phyloP scores from a whole-genome alignment of 495 filamentous ascomycete genomes.

The Podospora bellae-mahoneyi region DNA sequence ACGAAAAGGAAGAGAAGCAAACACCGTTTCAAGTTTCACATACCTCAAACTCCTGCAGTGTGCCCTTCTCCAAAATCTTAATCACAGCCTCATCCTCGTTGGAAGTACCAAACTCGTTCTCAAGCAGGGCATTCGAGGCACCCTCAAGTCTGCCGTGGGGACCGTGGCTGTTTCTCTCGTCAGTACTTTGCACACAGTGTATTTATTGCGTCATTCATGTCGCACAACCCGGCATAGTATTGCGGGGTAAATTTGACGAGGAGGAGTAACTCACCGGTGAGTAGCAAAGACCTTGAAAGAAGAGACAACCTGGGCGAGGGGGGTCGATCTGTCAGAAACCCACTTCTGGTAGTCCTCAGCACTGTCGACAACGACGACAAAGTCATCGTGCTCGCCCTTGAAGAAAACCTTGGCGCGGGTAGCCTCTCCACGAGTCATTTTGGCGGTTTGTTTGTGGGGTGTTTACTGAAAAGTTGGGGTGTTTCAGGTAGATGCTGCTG shows the following conservation, averaged over 20 bases:
- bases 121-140: conserved; percentile 68
- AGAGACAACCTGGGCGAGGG: conserved; percentile 79
- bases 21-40: conserved; percentile 25
- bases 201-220: conserved; percentile 9
- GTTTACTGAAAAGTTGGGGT: conserved; percentile 22
- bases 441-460: conserved; percentile 31
- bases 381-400: conserved; percentile 86
- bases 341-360: conserved; percentile 69
- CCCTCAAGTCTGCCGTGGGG: conserved; percentile 73
- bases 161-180: conserved; percentile 62
- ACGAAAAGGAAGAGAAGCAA: conserved; percentile 8
- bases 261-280: conserved; percentile 66
- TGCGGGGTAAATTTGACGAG: background rate
- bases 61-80: conserved; percentile 75
- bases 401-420: conserved; percentile 77
- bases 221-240: background rate
- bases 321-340: conserved; percentile 73
- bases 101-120: conserved; percentile 82
- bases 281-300: conserved; percentile 88
- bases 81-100: conserved; percentile 73
- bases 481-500: background rate
- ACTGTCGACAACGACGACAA: conserved; percentile 84
- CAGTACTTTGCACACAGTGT: background rate
- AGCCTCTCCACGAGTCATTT: conserved; percentile 78
- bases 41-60: conserved; percentile 64